Conservation (phyloP, 495 filamentous ascomycete species). For the Copromyces sp. region DNA sequence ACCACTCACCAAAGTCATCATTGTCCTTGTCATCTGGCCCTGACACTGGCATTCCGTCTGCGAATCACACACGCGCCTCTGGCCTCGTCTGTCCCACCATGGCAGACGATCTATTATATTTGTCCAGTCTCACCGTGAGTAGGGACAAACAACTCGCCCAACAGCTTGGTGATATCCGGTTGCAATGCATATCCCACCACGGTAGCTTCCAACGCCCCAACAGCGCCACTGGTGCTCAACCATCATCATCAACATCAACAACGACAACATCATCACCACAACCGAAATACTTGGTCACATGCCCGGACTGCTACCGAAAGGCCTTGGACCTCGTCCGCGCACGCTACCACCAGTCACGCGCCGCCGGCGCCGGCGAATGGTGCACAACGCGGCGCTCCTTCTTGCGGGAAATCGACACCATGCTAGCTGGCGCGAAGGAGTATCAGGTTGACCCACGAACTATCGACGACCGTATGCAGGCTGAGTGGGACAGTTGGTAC, state of each 20-base stretch:
- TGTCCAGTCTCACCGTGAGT: constrained; percentile 9
- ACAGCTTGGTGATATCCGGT: constrained; percentile 6
- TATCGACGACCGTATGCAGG: constrained; percentile 31
- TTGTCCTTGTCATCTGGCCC: neutral
- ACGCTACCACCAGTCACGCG: constrained; percentile 21
- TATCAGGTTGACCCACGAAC: constrained; percentile 24
- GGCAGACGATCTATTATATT: neutral
- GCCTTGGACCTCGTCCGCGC: constrained; percentile 27
- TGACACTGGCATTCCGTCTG: neutral
- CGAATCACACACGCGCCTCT: neutral
- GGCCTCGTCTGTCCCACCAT: neutral
- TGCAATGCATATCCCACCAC: constrained; percentile 18
- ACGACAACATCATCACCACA: neutral
- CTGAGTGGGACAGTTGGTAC: constrained; percentile 36
- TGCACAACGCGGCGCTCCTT: constrained; percentile 30
- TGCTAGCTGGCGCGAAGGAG: constrained; percentile 29
- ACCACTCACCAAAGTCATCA: neutral
- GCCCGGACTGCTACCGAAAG: constrained; percentile 27
- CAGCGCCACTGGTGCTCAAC: neutral
- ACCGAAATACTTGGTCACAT: constrained; percentile 20
- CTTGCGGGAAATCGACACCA: constrained; percentile 28
- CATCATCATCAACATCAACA: neutral
- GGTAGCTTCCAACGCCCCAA: neutral
- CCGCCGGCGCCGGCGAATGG: constrained; percentile 26
- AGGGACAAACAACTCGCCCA: constrained; percentile 10